These are phyloP conservation scores for Alternaria longipes DNA, from an alignment of 2,329 filamentous ascomycete species.

Conservation along the genomic window DNA sequence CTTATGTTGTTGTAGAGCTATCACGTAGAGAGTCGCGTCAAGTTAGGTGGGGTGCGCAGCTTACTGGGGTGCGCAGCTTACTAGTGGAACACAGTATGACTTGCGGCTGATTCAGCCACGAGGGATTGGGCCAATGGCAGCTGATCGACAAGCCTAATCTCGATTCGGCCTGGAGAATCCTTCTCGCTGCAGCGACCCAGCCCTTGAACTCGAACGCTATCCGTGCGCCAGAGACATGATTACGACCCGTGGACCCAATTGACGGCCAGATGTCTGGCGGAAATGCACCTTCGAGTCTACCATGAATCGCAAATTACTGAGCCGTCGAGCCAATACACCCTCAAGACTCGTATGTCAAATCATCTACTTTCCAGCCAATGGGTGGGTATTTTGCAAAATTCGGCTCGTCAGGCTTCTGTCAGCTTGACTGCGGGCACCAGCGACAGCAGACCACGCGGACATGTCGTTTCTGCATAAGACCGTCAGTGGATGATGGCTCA, in stretches of 20 bases:
- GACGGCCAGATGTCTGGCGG: neutral
- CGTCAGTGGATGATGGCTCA: constrained; percentile 10
- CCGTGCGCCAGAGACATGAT: constrained; percentile 10
- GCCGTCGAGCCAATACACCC: constrained; percentile 8
- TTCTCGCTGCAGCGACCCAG: constrained; percentile 14
- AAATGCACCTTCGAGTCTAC: constrained; percentile 2
- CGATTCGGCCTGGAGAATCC: constrained; percentile 22
- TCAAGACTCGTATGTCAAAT: neutral
- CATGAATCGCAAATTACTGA: neutral
- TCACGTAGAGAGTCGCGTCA: too few relatives aligned
- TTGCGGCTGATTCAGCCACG: neutral
- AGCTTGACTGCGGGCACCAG: constrained; percentile 6
- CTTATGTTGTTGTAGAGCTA: too few relatives aligned
- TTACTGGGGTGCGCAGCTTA: too few relatives aligned
- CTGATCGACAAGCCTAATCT: constrained; percentile 19
- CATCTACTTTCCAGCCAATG: neutral
- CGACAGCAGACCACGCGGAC: constrained; percentile 15
- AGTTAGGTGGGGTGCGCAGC: too few relatives aligned
- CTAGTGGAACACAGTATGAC: too few relatives aligned
- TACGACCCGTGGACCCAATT: constrained; percentile 1
- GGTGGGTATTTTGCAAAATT: constrained; percentile 2
- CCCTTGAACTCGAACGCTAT: constrained; percentile 12
- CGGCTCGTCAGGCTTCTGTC: constrained; percentile 5
- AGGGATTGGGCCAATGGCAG: constrained; percentile 17
- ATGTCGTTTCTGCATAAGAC: constrained; percentile 5